Percentiles rank a stretch among this genome's conserved stretches.
These are phyloP conservation scores for Capsicum pubescens DNA, from an alignment of 257 asterid species.

Conservation along the genomic window DNA sequence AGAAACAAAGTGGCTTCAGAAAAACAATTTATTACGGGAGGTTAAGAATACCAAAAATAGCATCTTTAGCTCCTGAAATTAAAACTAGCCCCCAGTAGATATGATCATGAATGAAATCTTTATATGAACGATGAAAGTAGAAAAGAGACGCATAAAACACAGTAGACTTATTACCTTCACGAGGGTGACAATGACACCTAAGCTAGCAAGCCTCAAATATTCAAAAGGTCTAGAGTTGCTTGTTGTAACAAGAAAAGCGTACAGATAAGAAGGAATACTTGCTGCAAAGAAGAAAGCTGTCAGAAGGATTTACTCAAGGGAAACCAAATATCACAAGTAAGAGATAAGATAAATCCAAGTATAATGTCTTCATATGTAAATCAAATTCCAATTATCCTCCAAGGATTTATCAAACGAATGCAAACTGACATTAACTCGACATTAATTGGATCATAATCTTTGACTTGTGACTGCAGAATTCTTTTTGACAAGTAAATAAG, in stretches of 20 bases:
- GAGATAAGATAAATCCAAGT: not conserved
- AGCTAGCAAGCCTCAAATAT: constrained; percentile 43
- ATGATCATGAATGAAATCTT: constrained; percentile 24
- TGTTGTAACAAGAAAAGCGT: constrained; percentile 36
- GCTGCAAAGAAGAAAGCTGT: constrained; percentile 42
- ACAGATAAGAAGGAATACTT: constrained; percentile 41
- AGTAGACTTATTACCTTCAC: constrained; percentile 45
- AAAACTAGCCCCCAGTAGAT: constrained; percentile 13
- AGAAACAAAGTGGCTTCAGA: not conserved
- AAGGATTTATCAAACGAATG: not conserved
- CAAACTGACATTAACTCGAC: not conserved
- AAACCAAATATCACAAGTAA: constrained; percentile 13
- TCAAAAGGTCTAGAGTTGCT: constrained; percentile 43
- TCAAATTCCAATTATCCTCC: constrained; percentile 11
- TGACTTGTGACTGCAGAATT: not conserved
- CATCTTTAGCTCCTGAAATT: constrained; percentile 24
- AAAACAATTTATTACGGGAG: not conserved
- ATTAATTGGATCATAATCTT: not conserved
- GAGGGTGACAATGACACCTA: constrained; percentile 52
- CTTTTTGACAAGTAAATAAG: too few species aligned
- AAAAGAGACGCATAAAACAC: not conserved
- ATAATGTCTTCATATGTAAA: constrained; percentile 9
- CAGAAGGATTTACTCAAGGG: not conserved
- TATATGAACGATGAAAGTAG: not conserved
- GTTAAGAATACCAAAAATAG: not conserved